Evolutionary conservation across 2,329 filamentous ascomycete genomes (phyloP).

Genomic region (Colletotrichum costaricense): DNA sequence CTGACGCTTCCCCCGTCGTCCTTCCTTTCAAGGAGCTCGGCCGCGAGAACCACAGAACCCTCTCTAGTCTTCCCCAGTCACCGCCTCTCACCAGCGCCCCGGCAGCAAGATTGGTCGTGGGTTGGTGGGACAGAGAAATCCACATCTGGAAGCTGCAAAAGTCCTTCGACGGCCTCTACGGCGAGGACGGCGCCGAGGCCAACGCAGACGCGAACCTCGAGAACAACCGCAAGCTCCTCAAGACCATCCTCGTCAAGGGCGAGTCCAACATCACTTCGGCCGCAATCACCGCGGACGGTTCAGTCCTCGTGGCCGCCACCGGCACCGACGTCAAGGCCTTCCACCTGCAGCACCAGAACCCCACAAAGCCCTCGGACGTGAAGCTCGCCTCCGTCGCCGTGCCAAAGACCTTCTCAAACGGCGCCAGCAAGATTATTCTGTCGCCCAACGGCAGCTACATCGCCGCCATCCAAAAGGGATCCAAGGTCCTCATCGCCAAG

Average conservation of each 20-base stretch:
- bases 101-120: slow-evolving; percentile 80
- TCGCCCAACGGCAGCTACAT: slow-evolving; percentile 80
- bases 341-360: slow-evolving; percentile 66
- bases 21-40: slow-evolving; percentile 79
- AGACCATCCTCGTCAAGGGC: slow-evolving; percentile 75
- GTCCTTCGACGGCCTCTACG: slow-evolving; percentile 58
- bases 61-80: slow-evolving; percentile 86
- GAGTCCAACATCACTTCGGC: slow-evolving; percentile 87
- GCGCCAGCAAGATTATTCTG: slow-evolving; percentile 77
- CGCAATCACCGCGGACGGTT: slow-evolving; percentile 77
- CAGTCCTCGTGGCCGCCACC: slow-evolving; percentile 81
- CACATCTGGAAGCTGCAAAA: slow-evolving; percentile 78
- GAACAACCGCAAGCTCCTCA: slow-evolving; percentile 73
- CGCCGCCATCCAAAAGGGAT: slow-evolving; percentile 71
- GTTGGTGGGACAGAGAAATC: slow-evolving; percentile 93
- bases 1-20: slow-evolving; percentile 86
- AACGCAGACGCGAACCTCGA: slow-evolving; percentile 54
- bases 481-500: slow-evolving; percentile 64
- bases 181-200: slow-evolving; percentile 48
- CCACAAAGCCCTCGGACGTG: slow-evolving; percentile 67
- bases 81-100: slow-evolving; percentile 79
- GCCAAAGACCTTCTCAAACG: slow-evolving; percentile 66
- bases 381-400: slow-evolving; percentile 78
- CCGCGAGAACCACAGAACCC: slow-evolving; percentile 83
- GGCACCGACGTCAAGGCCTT: slow-evolving; percentile 82